Percentiles rank a stretch among this genome's conserved stretches.
These are phyloP conservation scores for Astrothelium subdiscretum DNA, from an alignment of 495 filamentous ascomycete genomes.

Conservation along the genomic window DNA sequence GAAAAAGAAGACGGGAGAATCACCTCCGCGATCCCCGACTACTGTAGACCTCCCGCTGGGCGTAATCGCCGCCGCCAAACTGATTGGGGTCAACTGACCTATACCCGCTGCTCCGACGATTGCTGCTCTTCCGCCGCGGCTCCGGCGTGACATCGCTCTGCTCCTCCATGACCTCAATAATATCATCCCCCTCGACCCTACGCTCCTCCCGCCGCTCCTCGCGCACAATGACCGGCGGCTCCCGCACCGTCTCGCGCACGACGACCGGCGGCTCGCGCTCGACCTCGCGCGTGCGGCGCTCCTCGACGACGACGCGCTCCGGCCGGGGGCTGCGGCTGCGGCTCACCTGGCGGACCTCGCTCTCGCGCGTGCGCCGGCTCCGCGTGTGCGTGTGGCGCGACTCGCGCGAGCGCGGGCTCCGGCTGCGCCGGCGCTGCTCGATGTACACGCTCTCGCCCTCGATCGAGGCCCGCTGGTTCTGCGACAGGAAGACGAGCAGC, in stretches of 20 bases:
- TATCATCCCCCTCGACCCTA: slow-evolving; percentile 31
- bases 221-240: slow-evolving; percentile 16
- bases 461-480: slow-evolving; percentile 9
- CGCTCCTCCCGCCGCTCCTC: slow-evolving; percentile 12
- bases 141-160: slow-evolving; percentile 16
- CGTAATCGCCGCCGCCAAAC: slow-evolving; percentile 11
- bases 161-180: slow-evolving; percentile 34
- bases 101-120: slow-evolving; percentile 18
- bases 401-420: slow-evolving; percentile 14
- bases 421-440: slow-evolving; percentile 17
- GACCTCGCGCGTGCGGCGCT: slow-evolving; percentile 10
- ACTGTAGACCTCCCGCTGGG: neutral
- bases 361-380: slow-evolving; percentile 22
- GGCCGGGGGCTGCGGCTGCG: slow-evolving; percentile 22
- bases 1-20: neutral
- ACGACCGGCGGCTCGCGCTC: slow-evolving; percentile 8
- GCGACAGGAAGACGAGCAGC: slow-evolving; percentile 42
- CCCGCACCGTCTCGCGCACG: slow-evolving; percentile 9
- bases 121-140: slow-evolving; percentile 17
- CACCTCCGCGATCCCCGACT: slow-evolving; percentile 1
- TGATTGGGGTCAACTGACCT: slow-evolving; percentile 11
- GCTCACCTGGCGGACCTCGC: slow-evolving; percentile 24
- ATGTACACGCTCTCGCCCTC: slow-evolving; percentile 3
- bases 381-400: slow-evolving; percentile 14
- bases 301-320: slow-evolving; percentile 27